Evolutionary conservation across 176 grass and related monocot genomes (phyloP), one percentile per base, ranked within the genome.

Genomic region (Tillandsia fasciculata): DNA sequence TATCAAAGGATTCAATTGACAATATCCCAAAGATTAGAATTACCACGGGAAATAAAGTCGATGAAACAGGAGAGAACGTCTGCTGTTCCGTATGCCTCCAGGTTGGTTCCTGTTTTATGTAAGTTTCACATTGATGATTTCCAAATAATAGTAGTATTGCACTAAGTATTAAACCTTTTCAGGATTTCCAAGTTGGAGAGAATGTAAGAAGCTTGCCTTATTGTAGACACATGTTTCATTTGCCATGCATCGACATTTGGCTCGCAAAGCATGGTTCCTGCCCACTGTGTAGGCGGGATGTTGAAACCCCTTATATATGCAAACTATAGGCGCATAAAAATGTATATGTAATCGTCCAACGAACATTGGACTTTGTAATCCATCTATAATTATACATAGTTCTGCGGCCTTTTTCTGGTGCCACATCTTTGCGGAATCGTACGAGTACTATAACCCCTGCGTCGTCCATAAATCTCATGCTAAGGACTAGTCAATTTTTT

Each of bases 11-110:
- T 66, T 15, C 83, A 64, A 76, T 96, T 58, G 53, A 80, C 22
- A 82, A 67, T 71, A 83, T 96, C 63, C 91, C 84, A 42, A 75
- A 77, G 67, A 74, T 70, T 53, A 87, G 57, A 71, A 87, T 87
- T 66, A 50, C 53, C n/a, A 23, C 26, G 54, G 63, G 57, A 67
- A 75, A 57, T 50, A 78, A 70, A 52, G 63, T 72, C 51, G 72
- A 83, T 42, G 70, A 64, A 27, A 76, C 80, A 49, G 83, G 72
- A 29, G 85, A 96, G 59, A 72, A 68, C 70, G 87, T 51, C 70
- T 87, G 81, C 48, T 91, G 88, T 49, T 83, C 91, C 51, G 84
- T 96, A 17, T 96, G 91, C 73, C 87, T 96, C 73, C 87, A 96
- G 91, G 91, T 96, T 75, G 70, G 77, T 80, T 20, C 66, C 10